These are phyloP conservation scores for Boletus rufocinnamomeus DNA, from an alignment of 768 basidiomycete genomes.

Conservation along the genomic window DNA sequence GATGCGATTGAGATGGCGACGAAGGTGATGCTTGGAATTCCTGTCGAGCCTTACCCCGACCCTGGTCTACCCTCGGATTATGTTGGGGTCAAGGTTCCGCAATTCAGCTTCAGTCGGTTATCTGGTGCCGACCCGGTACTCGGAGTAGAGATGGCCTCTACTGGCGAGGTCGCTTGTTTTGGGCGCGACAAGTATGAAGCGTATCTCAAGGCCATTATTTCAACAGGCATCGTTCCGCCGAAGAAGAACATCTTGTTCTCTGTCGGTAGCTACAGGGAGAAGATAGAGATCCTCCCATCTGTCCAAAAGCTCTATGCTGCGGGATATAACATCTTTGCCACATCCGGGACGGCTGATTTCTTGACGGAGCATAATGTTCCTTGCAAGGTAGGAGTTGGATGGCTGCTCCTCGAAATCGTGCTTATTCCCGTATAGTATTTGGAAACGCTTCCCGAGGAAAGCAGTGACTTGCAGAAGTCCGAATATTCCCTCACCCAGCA, in stretches of 20 bases:
- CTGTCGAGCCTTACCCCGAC: conserved; percentile 90
- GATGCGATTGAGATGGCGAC: conserved; percentile 99
- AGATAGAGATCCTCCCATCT: conserved; percentile 91
- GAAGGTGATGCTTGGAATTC: conserved; percentile 94
- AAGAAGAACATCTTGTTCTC: conserved; percentile 99
- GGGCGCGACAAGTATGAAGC: conserved; percentile 98
- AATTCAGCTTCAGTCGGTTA: conserved; percentile 96
- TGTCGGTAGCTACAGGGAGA: conserved; percentile 96
- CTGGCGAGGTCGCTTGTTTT: conserved; percentile 98
- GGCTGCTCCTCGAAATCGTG: not conserved
- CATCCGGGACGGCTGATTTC: conserved; percentile 96
- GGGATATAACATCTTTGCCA: conserved; percentile 96
- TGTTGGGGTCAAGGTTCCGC: conserved; percentile 99
- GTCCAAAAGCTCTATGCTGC: conserved; percentile 93
- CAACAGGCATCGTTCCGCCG: conserved; percentile 91
- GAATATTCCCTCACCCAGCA: conserved; percentile 98
- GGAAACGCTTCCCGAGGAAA: conserved; percentile 79
- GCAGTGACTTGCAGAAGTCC: conserved; percentile 81
- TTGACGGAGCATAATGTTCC: conserved; percentile 95
- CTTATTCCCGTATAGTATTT: conserved; percentile 61
- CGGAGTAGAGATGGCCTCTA: conserved; percentile 99
- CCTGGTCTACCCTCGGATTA: conserved; percentile 86
- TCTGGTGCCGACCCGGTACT: conserved; percentile 97
- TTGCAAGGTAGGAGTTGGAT: conserved; percentile 68
- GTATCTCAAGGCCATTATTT: conserved; percentile 95